phyloP scores from a whole-genome alignment of 768 basidiomycete genomes.

The Pleurotus platypus region DNA sequence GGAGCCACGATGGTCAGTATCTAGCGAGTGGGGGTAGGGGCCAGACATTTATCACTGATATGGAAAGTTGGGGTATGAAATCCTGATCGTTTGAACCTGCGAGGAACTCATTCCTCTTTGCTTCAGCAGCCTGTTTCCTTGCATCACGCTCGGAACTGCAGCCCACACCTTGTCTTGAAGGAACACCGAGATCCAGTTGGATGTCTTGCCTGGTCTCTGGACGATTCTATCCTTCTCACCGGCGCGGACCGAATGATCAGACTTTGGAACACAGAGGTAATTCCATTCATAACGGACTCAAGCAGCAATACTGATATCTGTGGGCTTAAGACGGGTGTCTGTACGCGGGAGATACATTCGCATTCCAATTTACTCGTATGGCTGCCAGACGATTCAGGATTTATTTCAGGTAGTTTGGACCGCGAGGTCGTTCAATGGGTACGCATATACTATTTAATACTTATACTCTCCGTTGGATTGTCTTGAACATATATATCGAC shows the following conservation, averaged over 20 bases:
- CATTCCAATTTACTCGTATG: slow-evolving; percentile 84
- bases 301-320: slow-evolving; percentile 8
- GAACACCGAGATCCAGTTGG: slow-evolving; percentile 81
- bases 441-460: slow-evolving; percentile 18
- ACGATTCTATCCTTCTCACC: slow-evolving; percentile 81
- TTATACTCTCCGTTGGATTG: not conserved
- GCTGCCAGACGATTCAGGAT: slow-evolving; percentile 86
- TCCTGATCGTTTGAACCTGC: slow-evolving; percentile 2
- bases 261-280: slow-evolving; percentile 87
- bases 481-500: slow-evolving; percentile 1
- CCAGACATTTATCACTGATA: slow-evolving; percentile 68
- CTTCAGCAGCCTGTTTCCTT: slow-evolving; percentile 40
- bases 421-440: slow-evolving; percentile 84
- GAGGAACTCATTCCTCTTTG: slow-evolving; percentile 6
- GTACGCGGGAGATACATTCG: slow-evolving; percentile 58
- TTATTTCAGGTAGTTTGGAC: slow-evolving; percentile 87
- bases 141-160: slow-evolving; percentile 55
- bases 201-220: slow-evolving; percentile 88
- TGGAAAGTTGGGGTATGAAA: slow-evolving; percentile 78
- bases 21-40: slow-evolving; percentile 90
- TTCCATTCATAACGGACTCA: not conserved
- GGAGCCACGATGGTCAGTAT: slow-evolving; percentile 85
- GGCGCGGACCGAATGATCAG: slow-evolving; percentile 78
- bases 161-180: slow-evolving; percentile 52
- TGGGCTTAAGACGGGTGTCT: slow-evolving; percentile 63